These are phyloP conservation scores for Populus hybrid DNA, from an alignment of 441 rosid species.

Conservation along the genomic window DNA sequence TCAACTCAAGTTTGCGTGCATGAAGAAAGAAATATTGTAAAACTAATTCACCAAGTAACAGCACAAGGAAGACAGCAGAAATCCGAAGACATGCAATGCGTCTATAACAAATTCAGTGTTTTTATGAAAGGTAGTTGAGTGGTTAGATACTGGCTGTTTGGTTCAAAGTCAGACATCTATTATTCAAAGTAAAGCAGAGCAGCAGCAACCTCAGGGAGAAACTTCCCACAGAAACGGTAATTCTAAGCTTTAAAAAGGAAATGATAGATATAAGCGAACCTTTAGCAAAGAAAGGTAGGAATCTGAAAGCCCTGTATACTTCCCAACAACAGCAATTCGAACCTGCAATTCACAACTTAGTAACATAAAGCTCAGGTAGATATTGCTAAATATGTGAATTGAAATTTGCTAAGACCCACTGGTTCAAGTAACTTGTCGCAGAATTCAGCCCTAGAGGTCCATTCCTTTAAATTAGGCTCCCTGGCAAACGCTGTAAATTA, in stretches of 20 bases:
- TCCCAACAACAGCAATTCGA: conserved; percentile 75
- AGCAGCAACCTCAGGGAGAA: background rate
- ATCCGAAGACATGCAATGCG: background rate
- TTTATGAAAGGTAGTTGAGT: too few relatives aligned
- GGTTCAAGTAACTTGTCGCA: conserved; percentile 68
- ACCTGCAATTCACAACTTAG: conserved; percentile 42
- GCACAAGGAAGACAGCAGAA: background rate
- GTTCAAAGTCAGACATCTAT: too few relatives aligned
- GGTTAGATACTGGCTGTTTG: background rate
- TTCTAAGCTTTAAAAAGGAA: background rate
- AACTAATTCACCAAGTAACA: background rate
- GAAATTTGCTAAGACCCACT: conserved; percentile 40
- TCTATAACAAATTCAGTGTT: background rate
- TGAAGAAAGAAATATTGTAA: background rate
- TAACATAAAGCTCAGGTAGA: conserved; percentile 20
- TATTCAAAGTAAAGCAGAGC: background rate
- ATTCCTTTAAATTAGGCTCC: conserved; percentile 54
- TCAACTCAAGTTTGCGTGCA: background rate
- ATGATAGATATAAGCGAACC: conserved; percentile 32
- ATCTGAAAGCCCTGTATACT: conserved; percentile 73
- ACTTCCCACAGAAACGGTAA: conserved; percentile 4
- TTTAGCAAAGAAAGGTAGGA: conserved; percentile 75
- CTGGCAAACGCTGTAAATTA: conserved; percentile 45
- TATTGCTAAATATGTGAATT: background rate
- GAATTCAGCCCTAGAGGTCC: conserved; percentile 72